Evolutionary conservation across 352 stramenopile species (phyloP).

Genomic region (Pythium guiyangense): DNA sequence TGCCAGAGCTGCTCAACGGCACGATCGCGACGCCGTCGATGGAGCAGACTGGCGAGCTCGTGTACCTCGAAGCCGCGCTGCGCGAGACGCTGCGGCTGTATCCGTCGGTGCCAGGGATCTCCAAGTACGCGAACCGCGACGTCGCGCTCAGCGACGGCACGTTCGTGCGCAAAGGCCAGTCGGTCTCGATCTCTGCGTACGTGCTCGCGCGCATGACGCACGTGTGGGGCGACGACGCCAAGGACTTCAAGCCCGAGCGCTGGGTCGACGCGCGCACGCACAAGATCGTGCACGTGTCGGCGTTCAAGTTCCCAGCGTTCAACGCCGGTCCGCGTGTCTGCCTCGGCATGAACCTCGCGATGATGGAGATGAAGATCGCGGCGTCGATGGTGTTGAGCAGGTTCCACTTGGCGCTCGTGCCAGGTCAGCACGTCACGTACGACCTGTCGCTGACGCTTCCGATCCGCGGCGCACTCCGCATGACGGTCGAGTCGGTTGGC

Average conservation of each 20-base stretch:
- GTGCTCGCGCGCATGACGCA: background rate
- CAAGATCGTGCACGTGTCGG: slow-evolving; percentile 20
- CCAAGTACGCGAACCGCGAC: too few relatives aligned
- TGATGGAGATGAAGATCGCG: slow-evolving; percentile 34
- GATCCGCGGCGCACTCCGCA: slow-evolving; percentile 24
- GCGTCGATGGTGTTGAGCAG: slow-evolving; percentile 21
- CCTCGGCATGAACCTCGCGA: slow-evolving; percentile 28
- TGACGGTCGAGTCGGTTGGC: slow-evolving; percentile 4
- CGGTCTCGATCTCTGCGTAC: too few relatives aligned
- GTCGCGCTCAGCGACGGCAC: too few relatives aligned
- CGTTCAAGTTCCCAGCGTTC: slow-evolving; percentile 47
- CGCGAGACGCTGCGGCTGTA: too few relatives aligned
- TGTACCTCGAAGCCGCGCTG: too few relatives aligned
- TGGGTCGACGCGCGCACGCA: slow-evolving; percentile 21
- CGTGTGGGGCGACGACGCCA: slow-evolving; percentile 45
- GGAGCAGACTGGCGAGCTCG: too few relatives aligned
- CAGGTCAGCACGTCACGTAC: slow-evolving; percentile 25
- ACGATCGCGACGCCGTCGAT: too few relatives aligned
- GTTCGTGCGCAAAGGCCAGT: too few relatives aligned
- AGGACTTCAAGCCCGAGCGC: slow-evolving; percentile 46
- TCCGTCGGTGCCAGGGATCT: too few relatives aligned
- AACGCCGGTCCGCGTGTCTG: slow-evolving; percentile 36
- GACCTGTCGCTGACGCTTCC: slow-evolving; percentile 26
- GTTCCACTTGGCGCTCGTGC: slow-evolving; percentile 25
- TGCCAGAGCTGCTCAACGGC: too few relatives aligned